A percentile compares a stretch with the other conserved stretches of the same genome.
These are phyloP conservation scores for Herpetospermum pedunculosum DNA, from an alignment of 306 rosid genomes.

Conservation along the genomic window DNA sequence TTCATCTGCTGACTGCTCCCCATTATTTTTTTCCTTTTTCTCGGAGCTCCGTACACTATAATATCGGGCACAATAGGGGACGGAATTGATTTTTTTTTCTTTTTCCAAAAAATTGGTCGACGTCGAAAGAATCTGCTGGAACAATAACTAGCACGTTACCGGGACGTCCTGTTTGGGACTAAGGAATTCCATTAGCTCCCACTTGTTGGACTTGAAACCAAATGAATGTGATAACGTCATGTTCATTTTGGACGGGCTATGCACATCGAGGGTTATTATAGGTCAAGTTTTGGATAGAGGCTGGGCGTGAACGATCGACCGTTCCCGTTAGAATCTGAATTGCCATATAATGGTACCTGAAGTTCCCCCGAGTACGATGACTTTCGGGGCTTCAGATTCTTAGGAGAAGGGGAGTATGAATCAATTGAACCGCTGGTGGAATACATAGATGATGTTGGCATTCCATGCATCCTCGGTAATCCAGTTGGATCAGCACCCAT, in stretches of 20 bases:
- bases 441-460: constrained; percentile 60
- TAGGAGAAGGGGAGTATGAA: constrained; percentile 59
- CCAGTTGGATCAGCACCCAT: constrained; percentile 60
- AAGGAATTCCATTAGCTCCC: background rate
- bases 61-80: background rate
- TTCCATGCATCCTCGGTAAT: constrained; percentile 75
- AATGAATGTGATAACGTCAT: background rate
- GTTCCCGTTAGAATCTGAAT: constrained; percentile 70
- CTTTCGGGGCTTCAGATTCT: constrained; percentile 51
- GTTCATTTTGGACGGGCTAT: background rate
- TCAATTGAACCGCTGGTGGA: constrained; percentile 52
- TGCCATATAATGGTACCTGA: constrained; percentile 40
- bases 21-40: background rate
- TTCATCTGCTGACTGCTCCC: constrained; percentile 6
- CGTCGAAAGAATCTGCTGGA: background rate
- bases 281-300: constrained; percentile 57
- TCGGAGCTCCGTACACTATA: background rate
- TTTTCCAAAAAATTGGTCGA: background rate
- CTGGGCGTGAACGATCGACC: constrained; percentile 39
- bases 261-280: constrained; percentile 1
- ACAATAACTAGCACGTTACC: background rate
- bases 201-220: background rate
- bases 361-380: constrained; percentile 94
- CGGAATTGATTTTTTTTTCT: background rate
- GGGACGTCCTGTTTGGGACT: background rate